Evolutionary conservation across 805 yeast species (phyloP), one percentile per base, ranked within the genome.

Genomic region (Yamadazyma laniorum): DNA sequence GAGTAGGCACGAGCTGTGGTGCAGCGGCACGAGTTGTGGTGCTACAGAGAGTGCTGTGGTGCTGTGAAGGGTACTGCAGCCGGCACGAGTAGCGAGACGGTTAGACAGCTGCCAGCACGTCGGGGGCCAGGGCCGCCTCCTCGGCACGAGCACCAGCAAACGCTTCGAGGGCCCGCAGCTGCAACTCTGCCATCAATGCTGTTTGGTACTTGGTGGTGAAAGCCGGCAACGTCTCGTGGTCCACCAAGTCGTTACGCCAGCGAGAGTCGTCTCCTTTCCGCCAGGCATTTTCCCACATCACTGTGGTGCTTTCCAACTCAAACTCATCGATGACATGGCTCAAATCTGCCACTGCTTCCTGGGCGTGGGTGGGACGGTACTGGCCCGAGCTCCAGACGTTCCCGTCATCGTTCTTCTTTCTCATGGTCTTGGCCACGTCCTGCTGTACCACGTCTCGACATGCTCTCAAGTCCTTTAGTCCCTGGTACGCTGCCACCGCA

Each of bases 341-440:
- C 47, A 90, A 65, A 62, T 90, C 98, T 5, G 96, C 86, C 19
- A 87, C 88, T 1, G 96, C 85, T 60, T 90, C 97, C 59, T 87
- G 95, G 9, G 95, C 72, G 63, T 82, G 86, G 0, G 93, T 80
- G 18, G 97, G 97, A 55, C 96, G 77, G 67, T 75, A 91, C 62
- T 86, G 95, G 32, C 87, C 91, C 40, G 83, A 77, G 58, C 71
- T 82, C 96, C 96, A 89, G 34, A 82, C 78, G 62, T 85, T 82
- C 1, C 95, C 93, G 41, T 79, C 85, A 31, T 72, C 75, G 55
- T 85, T 79, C 56, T 85, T 79, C 53, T 78, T 80, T 53, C 96
- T 75, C 72, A 83, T 66, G 31, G 71, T 66, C 52, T 77, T 75
- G 18, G 91, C 87, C 51, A 77, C 79, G 46, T 77, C 68, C 25